These are phyloP conservation scores for Boletus reticulatus DNA, from an alignment of 768 basidiomycete species.

Conservation along the genomic window DNA sequence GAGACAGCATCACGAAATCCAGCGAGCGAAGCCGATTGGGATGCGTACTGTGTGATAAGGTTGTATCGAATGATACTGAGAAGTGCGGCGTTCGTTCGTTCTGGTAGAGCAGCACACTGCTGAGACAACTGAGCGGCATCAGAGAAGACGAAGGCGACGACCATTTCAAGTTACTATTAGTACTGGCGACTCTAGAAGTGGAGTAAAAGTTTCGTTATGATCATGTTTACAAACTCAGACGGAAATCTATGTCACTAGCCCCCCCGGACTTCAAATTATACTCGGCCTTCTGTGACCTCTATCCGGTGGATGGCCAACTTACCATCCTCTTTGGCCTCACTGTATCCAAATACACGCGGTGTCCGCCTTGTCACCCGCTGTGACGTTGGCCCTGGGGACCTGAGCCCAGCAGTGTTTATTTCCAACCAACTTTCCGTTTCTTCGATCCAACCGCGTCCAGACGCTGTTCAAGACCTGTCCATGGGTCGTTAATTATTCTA, in stretches of 20 bases:
- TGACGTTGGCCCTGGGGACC: no score
- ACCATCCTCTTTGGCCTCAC: neutral
- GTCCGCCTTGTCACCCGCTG: neutral
- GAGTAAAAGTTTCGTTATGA: neutral
- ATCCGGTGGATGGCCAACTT: neutral
- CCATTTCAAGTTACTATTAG: no score
- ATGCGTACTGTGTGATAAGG: slow-evolving; percentile 5
- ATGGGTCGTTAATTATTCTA: neutral
- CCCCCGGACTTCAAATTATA: neutral
- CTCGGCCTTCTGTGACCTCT: neutral
- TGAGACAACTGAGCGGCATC: neutral
- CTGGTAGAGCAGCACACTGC: neutral
- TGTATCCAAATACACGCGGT: neutral
- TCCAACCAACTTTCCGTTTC: no score
- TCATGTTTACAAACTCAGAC: neutral
- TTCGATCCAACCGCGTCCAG: no score
- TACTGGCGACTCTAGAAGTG: neutral
- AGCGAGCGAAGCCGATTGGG: neutral
- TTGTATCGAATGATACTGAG: slow-evolving; percentile 12
- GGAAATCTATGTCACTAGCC: neutral
- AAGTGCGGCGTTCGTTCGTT: neutral
- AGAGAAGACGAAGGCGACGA: no score
- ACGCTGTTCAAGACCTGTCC: neutral
- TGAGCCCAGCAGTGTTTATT: neutral
- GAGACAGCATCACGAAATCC: slow-evolving; percentile 11